phyloP scores from a whole-genome alignment of 306 rosid species.

The Parietaria judaica region DNA sequence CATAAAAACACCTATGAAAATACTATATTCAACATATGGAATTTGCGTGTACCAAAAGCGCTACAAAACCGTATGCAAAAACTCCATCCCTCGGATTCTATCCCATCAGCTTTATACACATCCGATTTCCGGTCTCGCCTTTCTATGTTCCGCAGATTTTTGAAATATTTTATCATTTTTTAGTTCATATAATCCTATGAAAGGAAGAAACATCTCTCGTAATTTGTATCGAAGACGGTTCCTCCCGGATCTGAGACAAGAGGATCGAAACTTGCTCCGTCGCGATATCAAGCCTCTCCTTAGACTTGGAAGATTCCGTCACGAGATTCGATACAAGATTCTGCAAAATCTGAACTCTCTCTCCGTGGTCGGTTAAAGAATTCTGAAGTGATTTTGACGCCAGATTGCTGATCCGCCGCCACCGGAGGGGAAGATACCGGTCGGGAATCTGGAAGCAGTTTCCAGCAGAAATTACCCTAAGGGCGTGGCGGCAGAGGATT shows the following conservation, averaged over 20 bases:
- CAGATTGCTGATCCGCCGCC: conserved; percentile 74
- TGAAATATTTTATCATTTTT: too few species aligned
- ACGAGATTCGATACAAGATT: conserved; percentile 67
- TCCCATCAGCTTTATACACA: too few species aligned
- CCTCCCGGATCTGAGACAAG: conserved; percentile 65
- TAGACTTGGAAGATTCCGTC: conserved; percentile 79
- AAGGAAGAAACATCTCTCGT: conserved; percentile 46
- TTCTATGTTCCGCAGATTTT: too few species aligned
- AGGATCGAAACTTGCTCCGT: conserved; percentile 70
- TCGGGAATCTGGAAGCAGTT: conserved; percentile 96
- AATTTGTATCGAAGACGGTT: conserved; percentile 57
- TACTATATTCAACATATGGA: too few species aligned
- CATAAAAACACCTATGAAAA: not conserved
- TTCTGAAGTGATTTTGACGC: conserved; percentile 52
- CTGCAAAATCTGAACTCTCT: conserved; percentile 66
- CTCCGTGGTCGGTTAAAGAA: conserved; percentile 50
- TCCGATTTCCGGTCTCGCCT: too few species aligned
- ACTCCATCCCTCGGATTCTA: too few species aligned
- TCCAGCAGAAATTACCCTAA: conserved; percentile 84
- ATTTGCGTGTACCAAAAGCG: too few species aligned
- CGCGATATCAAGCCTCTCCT: conserved; percentile 73
- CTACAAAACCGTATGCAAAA: too few species aligned
- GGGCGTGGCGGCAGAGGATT: conserved; percentile 86
- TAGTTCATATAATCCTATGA: conserved; percentile 33
- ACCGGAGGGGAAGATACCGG: conserved; percentile 79